Base-by-base conservation (phyloP, 2,329 filamentous ascomycete species). In the Aspergillus calidoustus region DNA sequence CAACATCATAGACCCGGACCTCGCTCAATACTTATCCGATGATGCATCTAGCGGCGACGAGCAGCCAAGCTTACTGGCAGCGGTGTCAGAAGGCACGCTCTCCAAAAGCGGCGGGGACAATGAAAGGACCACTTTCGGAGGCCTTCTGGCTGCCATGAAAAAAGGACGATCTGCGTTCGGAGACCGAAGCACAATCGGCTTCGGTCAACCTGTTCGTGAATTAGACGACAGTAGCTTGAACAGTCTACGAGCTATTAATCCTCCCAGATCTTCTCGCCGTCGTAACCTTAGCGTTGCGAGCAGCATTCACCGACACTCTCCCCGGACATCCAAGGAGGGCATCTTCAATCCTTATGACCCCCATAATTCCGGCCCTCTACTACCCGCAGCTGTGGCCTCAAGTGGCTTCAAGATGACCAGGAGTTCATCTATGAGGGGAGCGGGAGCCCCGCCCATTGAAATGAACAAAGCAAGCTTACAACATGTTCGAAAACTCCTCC, bases 1-100 rank as follows among this genome's bases (percentile, higher is more conserved):
- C 80, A 98, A 95, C 72, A 97, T 99, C 68, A 98, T 99, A 68
- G 95, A 99, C 73, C 95, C 95, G 1, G 95, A 99, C 71, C 82
- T 99, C 57, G 94, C 93, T 5, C 91, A 92, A 38, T 99, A 96
- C 77, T 91, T 99, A 83, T 99, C 95, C 7, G 95, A 99, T 74
- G 89, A 91, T 68, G 93, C 91, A 52, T 97, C 93, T 1, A 97
- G 92, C 70, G 94, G 91, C 43, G 93, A 97, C 69, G 93, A 99
- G 67, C 91, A 96, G 69, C 89, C 93, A 78, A 93, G 90, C 71
- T 89, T 97, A 13, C 91, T 96, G 76, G 80, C 84, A 23, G 89
- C 91, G 1, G 88, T 93, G n/a, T 87, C 85, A 60, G 84, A 85
- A 51, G 88, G 89, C 61, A 79, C 86, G 22, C 83, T 87, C 11